Base-by-base conservation (phyloP, 1,139 yeast genomes). In the Oligophagozyma castellii region DNA sequence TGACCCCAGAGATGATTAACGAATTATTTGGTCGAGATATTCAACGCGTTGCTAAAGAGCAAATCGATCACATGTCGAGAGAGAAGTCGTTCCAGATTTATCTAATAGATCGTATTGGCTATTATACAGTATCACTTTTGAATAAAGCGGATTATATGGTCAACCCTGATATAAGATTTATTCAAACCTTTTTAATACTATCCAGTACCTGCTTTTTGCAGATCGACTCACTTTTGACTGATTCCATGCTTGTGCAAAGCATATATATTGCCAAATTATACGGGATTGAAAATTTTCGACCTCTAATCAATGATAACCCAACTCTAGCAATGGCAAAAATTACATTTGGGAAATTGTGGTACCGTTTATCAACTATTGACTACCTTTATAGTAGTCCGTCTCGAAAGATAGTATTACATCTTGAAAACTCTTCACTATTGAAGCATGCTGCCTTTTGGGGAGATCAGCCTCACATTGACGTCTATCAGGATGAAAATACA, bases 331-430 rank as follows among this genome's bases (percentile, higher is more conserved):
- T 51, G 12, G 38, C 43, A 2, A 48, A 48, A 28, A 22, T 37
- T 15, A 35, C 41, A 1, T 43, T 44, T 16, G 42, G 43, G 22
- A 49, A 45, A 23, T 27, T 49, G 15, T 51, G 54, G 52, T 46
- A 39, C 29, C 33, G 42, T 8, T 21, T 51, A 18, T 46, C 49
- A 27, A 27, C 35, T 3, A 29, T 35, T 15, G 55, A 51, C 29
- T 51, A 44, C 24, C 28, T 42, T 19, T 47, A 46, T 27, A 32
- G 46, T 5, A 38, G 42, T 10, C 51, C 50, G 1, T 32, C 31
- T 14, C 42, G 42, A 23, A 36, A 37, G 6, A 33, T 40, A 12
- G 30, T 32, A 3, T 31, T 42, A n/a, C 49, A 49, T 30, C 32
- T 36, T 3, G 49, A 47, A 19, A 37, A 48, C 19, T 36, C 43